Evolutionary conservation across 139 green algal species (phyloP).

Genomic region (Zygnema circumcarinatum): DNA sequence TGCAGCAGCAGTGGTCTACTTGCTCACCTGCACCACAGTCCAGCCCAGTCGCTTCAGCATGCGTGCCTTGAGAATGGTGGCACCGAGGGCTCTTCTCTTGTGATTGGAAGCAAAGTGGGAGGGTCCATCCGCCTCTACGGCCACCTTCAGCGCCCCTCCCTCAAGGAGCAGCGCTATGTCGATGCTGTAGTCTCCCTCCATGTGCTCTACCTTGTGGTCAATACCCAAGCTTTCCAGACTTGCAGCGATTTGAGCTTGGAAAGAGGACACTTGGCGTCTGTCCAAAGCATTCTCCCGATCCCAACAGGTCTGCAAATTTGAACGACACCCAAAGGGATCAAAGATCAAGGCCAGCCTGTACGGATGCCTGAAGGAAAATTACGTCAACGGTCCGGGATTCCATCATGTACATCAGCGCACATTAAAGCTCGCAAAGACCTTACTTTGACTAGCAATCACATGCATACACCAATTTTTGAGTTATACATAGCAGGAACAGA

Average conservation of each 20-base stretch:
- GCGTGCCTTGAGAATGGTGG: constrained; percentile 33
- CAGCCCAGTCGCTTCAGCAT: constrained; percentile 25
- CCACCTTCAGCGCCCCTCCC: constrained; percentile 3
- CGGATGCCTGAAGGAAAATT: too few relatives aligned
- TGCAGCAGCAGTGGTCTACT: background rate
- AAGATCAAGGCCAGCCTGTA: too few relatives aligned
- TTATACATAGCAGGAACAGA: too few relatives aligned
- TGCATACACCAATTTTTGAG: too few relatives aligned
- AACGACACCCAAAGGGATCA: background rate
- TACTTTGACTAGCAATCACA: too few relatives aligned
- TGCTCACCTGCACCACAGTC: constrained; percentile 39
- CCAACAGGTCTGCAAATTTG: constrained; percentile 25
- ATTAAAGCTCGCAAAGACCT: background rate
- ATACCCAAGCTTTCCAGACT: constrained; percentile 10
- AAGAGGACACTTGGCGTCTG: constrained; percentile 32
- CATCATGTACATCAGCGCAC: background rate
- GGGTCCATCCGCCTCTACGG: constrained; percentile 38
- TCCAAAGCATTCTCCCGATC: background rate
- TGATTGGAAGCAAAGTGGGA: constrained; percentile 36
- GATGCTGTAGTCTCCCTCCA: constrained; percentile 50
- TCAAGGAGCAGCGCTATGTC: constrained; percentile 27
- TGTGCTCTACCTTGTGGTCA: constrained; percentile 11
- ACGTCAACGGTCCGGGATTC: background rate
- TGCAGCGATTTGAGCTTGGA: background rate
- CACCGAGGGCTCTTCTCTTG: constrained; percentile 7